Evolutionary conservation across 306 rosid genomes (phyloP), one percentile per base, ranked within the genome.

Genomic region (Rosa multiflora): DNA sequence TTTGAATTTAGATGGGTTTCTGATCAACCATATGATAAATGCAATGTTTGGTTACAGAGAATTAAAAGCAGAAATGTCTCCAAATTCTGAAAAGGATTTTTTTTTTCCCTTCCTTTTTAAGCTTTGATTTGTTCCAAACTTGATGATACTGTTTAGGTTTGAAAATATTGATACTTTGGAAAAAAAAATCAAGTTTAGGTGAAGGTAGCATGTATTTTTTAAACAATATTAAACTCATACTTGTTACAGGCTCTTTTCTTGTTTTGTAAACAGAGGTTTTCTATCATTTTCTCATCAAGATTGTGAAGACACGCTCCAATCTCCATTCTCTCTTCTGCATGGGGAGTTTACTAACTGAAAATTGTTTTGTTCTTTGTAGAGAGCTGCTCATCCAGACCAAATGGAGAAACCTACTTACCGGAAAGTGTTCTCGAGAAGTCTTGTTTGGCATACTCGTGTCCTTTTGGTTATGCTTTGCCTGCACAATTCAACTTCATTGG

Each of bases 401-500:
- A 62, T 67, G 71, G 71, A 67, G 18, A 72, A 37, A 32, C n/a
- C 29, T 23, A 29, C 29, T 15, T 4, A 10, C 26, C 10, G 10
- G 46, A 35, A 72, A 51, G 61, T 51, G 46, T 23, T 35, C 15
- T 51, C 76, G 43, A 72, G 46, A 72, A 49, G 46, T 72, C 63
- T 17, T 20, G 47, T 18, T 49, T 29, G 62, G 76, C 44, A 17
- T 72, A 4, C 62, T 49, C n/a, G 3, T 51, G 15, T 51, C 47
- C 17, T 51, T 72, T 18, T 9, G 58, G 35, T 32, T 72, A 7
- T 51, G 63, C 47, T 72, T 49, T 51, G 13, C 63, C 42, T 72
- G 15, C 42, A 72, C 39, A 4, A 10, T 52, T 51, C 76, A 17
- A 46, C 59, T 10, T 67, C 80, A 23, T 70, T 78, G 61, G 70